Base-by-base conservation (phyloP, 2,329 filamentous ascomycete genomes). In the Teratosphaeria nubilosa region DNA sequence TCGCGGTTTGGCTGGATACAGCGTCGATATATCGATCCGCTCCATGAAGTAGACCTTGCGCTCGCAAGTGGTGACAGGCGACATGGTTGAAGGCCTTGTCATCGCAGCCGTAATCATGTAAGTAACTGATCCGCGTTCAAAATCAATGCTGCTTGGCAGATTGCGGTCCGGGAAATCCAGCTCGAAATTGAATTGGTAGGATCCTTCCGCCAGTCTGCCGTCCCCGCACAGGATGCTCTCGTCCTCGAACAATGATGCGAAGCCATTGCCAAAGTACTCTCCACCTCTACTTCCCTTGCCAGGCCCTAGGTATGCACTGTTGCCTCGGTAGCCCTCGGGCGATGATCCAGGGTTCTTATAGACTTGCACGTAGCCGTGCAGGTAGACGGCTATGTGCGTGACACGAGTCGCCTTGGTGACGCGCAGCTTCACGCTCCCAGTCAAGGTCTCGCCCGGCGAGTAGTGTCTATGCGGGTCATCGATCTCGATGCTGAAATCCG, bases 121-220 rank as follows among this genome's bases (percentile, higher is more conserved):
- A 22, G 88, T 87, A 66, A 99, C 90, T 1, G 90, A 91, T 37
- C 94, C 94, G 69, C 92, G 86, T 75, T 97, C 94, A 73, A 99
- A 99, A 34, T 95, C 91, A 69, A 99, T 92, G 72, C 92, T 96
- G 74, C 90, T 96, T n/a, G 89, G 89, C 59, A 94, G 75, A 5
- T 81, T 82, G 65, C 84, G 82, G 54, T 81, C 77, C 1, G 87
- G 86, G 64, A 90, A 89, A 58, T 86, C 77, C 62, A 90, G 74
- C 66, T 89, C 84, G 65, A 90, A 90, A 60, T 87, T 85, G 72
- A 94, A 94, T 71, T 91, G 85, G 69, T 90, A 92, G 64, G 83
- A 82, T 45, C 87, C 87, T 53, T 87, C 81, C 55, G 87, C 85
- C 37, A 94, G 75, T 66, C 86, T 82, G 14, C 89, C 88, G 66